A percentile compares a stretch with the other conserved stretches of the same genome.
phyloP scores from a whole-genome alignment of 371 early-diverging fungal species.

The Mucor racemosus region DNA sequence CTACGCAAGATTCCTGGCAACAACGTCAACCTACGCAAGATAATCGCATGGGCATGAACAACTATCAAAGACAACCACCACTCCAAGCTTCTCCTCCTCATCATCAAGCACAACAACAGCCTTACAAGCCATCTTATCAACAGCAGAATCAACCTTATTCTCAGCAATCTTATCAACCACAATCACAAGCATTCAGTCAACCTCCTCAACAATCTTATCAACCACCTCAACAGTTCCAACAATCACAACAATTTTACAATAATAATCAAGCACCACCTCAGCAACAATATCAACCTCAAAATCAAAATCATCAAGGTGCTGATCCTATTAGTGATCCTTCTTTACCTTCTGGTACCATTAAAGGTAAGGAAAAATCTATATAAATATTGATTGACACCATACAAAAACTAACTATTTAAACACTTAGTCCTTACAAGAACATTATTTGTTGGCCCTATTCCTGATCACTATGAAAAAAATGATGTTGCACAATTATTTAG shows the following conservation, averaged over 20 bases:
- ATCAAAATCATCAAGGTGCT: slow-evolving; percentile 5
- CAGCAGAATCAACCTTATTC: slow-evolving; percentile 3
- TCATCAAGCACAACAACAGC: background rate
- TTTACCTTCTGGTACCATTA: slow-evolving; percentile 43
- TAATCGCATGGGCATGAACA: slow-evolving; percentile 7
- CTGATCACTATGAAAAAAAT: slow-evolving; percentile 36
- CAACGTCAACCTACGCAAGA: slow-evolving; percentile 19
- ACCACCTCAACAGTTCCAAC: slow-evolving; percentile 5
- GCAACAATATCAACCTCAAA: background rate
- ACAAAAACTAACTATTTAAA: no score
- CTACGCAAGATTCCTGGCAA: slow-evolving; percentile 29
- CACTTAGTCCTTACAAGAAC: slow-evolving; percentile 56
- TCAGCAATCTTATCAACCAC: no score
- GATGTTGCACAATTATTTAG: slow-evolving; percentile 42
- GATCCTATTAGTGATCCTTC: slow-evolving; percentile 38
- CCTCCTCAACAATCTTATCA: no score
- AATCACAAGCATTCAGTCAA: background rate
- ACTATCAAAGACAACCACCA: background rate
- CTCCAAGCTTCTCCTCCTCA: background rate
- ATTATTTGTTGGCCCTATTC: slow-evolving; percentile 55
- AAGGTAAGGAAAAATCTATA: slow-evolving; percentile 33
- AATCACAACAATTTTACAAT: background rate
- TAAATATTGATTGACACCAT: no score
- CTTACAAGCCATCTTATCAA: background rate
- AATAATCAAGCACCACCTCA: background rate